A percentile compares a stretch with the other conserved stretches of the same genome.
These are phyloP conservation scores for Talaromyces sp. DNA, from an alignment of 2,329 filamentous ascomycete species.

Conservation along the genomic window DNA sequence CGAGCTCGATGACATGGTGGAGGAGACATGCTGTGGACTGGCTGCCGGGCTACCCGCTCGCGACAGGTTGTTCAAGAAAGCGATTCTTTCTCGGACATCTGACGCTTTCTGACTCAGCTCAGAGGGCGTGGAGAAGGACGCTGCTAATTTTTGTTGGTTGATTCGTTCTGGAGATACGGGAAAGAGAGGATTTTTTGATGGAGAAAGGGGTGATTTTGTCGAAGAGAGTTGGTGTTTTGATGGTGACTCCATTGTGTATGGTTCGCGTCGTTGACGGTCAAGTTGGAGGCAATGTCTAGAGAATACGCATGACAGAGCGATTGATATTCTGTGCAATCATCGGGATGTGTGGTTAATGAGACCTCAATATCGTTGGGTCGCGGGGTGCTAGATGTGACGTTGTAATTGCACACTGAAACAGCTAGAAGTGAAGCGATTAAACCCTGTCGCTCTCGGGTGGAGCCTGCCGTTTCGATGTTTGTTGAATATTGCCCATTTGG, in stretches of 20 bases:
- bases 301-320: slow-evolving; percentile 11
- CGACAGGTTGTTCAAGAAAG: slow-evolving; percentile 47
- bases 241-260: slow-evolving; percentile 34
- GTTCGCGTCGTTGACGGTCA: not conserved
- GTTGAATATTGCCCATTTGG: not conserved
- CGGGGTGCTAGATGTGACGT: slow-evolving; percentile 8
- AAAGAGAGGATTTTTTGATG: slow-evolving; percentile 39
- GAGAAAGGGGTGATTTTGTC: slow-evolving; percentile 30
- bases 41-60: slow-evolving; percentile 32
- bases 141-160: slow-evolving; percentile 45
- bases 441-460: slow-evolving; percentile 3
- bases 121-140: slow-evolving; percentile 38
- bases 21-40: slow-evolving; percentile 22
- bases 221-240: slow-evolving; percentile 26
- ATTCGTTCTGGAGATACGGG: slow-evolving; percentile 49
- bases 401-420: slow-evolving; percentile 2
- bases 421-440: not conserved
- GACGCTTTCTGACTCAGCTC: slow-evolving; percentile 39
- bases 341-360: not conserved
- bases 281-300: not conserved
- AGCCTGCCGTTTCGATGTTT: slow-evolving; percentile 15
- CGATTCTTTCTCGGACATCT: slow-evolving; percentile 49
- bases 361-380: not conserved
- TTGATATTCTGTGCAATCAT: not conserved
- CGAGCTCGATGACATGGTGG: slow-evolving; percentile 38